Evolutionary conservation across 2,329 filamentous ascomycete genomes (phyloP), one percentile per base, ranked within the genome.

Genomic region (Talaromyces sp.): DNA sequence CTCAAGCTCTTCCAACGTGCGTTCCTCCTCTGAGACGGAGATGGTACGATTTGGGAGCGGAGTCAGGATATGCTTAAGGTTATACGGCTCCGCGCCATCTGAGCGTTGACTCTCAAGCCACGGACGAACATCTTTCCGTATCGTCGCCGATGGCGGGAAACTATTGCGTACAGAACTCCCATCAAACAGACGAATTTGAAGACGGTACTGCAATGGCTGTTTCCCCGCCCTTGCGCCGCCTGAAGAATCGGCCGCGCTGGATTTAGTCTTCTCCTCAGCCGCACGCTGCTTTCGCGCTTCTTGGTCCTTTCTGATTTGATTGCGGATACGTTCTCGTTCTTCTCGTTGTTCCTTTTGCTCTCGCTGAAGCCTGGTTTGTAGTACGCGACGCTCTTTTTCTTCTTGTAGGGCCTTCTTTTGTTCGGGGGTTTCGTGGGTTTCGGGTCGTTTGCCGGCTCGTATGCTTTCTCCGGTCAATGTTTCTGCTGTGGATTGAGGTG

Each of bases 121-220:
- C 6, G 82, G 78, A 7, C 94, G 86, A 0, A 98, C 88, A 51
- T 91, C 86, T 6, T 76, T 80, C 6, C 81, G 77, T 3, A 97
- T 82, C 0, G 85, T 90, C 6, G 85, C 82, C 1, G 80, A 80
- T 25, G 88, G 86, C 11, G 86, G 81, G 75, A 97, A 96, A 19
- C 85, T 87, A 3, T 84, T 85, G 47, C 92, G 88, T 19, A 97
- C 85, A 1, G 88, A 93, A 11, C 88, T 89, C 10, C 94, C 94
- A 73, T 97, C 92, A 65, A 96, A 91, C 0, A 97, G 82, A 7
- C 93, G 87, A 19, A 97, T 86, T 72, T 95, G 92, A 1, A 97
- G 80, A 19, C 89, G 85, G 68, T 86, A 88, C 67, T 66, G 38
- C 4, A 34, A 63, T 22, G 56, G 40, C 0, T 19, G 36, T 15